Conservation (phyloP, 306 rosid species). For the Psophocarpus tetragonolobus region DNA sequence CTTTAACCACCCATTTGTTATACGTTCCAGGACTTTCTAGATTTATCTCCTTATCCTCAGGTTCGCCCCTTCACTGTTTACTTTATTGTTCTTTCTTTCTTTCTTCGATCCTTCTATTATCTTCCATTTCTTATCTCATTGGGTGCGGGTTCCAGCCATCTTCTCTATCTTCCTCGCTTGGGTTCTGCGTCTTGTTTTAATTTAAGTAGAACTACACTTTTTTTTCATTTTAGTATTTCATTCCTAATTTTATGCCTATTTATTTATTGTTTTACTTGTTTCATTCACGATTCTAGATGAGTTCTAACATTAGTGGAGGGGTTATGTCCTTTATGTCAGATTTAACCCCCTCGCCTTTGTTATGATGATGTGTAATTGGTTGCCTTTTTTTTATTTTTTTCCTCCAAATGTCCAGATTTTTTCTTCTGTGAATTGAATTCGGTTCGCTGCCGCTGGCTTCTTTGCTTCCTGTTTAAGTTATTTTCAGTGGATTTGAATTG, state of each 20-base stretch:
- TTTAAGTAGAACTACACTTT: slow-evolving; percentile 4
- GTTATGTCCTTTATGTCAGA: slow-evolving; percentile 23
- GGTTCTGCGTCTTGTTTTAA: slow-evolving; percentile 16
- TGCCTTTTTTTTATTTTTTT: slow-evolving; percentile 13
- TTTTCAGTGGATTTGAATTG: slow-evolving; percentile 38
- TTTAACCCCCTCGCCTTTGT: slow-evolving; percentile 16
- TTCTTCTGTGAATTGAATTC: slow-evolving; percentile 24
- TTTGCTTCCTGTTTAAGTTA: slow-evolving; percentile 26
- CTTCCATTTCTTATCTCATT: slow-evolving; percentile 27
- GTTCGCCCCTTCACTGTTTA: slow-evolving; percentile 26
- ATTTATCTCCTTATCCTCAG: slow-evolving; percentile 32
- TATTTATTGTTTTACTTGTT: background rate
- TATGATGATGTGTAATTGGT: slow-evolving; percentile 21
- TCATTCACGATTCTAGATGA: slow-evolving; percentile 21
- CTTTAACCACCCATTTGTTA: slow-evolving; percentile 31
- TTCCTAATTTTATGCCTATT: background rate
- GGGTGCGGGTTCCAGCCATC: background rate
- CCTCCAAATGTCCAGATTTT: slow-evolving; percentile 16
- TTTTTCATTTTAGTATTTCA: slow-evolving; percentile 22
- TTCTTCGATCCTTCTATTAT: background rate
- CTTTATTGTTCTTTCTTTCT: background rate
- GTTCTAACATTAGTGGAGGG: background rate
- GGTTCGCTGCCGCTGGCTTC: slow-evolving; percentile 41
- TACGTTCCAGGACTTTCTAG: slow-evolving; percentile 40
- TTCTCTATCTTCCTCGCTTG: slow-evolving; percentile 16